Percentiles rank a stretch among this genome's conserved stretches.
Evolutionary conservation across 1,284 basidiomycete species (phyloP).

Genomic region (Lignosus rhinocerotis): DNA sequence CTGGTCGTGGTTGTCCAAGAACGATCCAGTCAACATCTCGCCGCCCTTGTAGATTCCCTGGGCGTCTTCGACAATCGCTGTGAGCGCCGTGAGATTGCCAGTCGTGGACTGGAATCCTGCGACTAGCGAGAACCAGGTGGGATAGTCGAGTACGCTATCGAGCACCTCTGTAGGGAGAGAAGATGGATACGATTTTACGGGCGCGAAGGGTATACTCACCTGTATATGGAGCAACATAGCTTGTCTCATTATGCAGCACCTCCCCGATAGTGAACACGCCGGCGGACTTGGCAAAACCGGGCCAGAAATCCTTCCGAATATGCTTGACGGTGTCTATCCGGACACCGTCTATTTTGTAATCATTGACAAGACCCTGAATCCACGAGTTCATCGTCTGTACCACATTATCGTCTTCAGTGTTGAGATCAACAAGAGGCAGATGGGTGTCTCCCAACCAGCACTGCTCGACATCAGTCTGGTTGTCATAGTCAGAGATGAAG

Average conservation of each 20-base stretch:
- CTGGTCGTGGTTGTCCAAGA: slow-evolving; percentile 84
- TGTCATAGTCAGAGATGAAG: slow-evolving; percentile 47
- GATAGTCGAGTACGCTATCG: slow-evolving; percentile 72
- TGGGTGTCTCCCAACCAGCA: slow-evolving; percentile 77
- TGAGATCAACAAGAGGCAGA: slow-evolving; percentile 69
- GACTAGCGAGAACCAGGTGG: slow-evolving; percentile 67
- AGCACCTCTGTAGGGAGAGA: slow-evolving; percentile 41
- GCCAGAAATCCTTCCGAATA: slow-evolving; percentile 68
- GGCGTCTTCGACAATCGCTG: slow-evolving; percentile 51
- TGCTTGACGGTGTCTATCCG: slow-evolving; percentile 75
- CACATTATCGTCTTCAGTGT: slow-evolving; percentile 66
- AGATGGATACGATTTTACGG: neutral
- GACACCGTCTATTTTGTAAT: slow-evolving; percentile 69
- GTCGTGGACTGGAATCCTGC: slow-evolving; percentile 64
- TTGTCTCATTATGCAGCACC: slow-evolving; percentile 62
- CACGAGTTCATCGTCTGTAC: slow-evolving; percentile 57
- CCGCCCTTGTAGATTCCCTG: slow-evolving; percentile 51
- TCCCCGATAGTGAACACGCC: slow-evolving; percentile 87
- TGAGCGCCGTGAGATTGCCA: slow-evolving; percentile 61
- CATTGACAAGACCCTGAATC: slow-evolving; percentile 61
- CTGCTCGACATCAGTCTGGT: slow-evolving; percentile 63
- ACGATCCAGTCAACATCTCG: slow-evolving; percentile 54
- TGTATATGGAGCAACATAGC: slow-evolving; percentile 39
- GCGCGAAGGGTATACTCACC: slow-evolving; percentile 34
- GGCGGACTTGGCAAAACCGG: slow-evolving; percentile 64